Percentiles rank a stretch among this genome's conserved stretches.
These are phyloP conservation scores for Cercospora sesami DNA, from an alignment of 2,329 filamentous ascomycete genomes.

Conservation along the genomic window DNA sequence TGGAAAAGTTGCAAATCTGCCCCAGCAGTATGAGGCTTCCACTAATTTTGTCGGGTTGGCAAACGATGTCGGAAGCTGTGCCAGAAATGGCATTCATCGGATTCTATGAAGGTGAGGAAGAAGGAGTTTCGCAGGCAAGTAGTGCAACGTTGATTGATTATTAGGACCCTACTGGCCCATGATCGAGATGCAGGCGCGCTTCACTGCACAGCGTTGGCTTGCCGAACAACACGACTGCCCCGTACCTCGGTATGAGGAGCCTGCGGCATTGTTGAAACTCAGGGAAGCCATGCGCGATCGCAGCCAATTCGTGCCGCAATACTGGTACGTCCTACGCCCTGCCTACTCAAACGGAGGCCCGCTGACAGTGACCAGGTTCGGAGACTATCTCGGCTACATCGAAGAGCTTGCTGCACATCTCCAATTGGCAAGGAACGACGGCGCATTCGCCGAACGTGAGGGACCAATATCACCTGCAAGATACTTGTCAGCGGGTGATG, in stretches of 20 bases:
- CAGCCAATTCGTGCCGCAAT: conserved; percentile 61
- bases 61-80: conserved; percentile 51
- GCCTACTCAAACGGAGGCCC: neutral
- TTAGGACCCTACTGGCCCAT: conserved; percentile 77
- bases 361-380: conserved; percentile 53
- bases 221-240: conserved; percentile 36
- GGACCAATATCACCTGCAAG: conserved; percentile 46
- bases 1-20: conserved; percentile 59
- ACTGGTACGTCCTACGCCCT: conserved; percentile 50
- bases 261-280: conserved; percentile 52
- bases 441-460: conserved; percentile 49
- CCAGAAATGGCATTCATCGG: conserved; percentile 74
- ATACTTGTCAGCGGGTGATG: conserved; percentile 34
- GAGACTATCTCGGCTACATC: conserved; percentile 75
- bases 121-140: neutral
- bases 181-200: conserved; percentile 80
- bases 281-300: conserved; percentile 46
- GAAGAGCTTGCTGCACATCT: conserved; percentile 66
- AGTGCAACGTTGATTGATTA: neutral
- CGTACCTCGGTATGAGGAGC: conserved; percentile 39
- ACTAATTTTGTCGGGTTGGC: conserved; percentile 61
- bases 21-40: conserved; percentile 58
- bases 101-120: conserved; percentile 61
- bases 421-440: conserved; percentile 49
- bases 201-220: conserved; percentile 63